Evolutionary conservation across 305 asterid genomes (phyloP).

Genomic region (Withania somnifera): DNA sequence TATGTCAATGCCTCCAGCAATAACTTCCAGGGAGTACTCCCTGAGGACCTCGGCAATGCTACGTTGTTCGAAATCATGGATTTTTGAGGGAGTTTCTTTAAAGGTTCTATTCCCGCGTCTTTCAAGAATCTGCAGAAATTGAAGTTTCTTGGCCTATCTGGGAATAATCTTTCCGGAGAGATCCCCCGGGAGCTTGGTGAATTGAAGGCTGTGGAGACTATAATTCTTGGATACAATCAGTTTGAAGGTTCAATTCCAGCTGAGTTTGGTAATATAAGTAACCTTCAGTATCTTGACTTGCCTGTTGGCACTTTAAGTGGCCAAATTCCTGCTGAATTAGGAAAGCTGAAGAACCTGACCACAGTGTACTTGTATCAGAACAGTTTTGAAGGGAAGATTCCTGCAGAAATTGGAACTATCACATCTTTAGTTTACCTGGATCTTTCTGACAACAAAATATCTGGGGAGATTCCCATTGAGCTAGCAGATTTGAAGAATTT

Average conservation of each 20-base stretch:
- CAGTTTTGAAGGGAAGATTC: conserved; percentile 44
- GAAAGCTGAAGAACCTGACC: conserved; percentile 36
- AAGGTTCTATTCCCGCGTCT: conserved; percentile 49
- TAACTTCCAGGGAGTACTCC: conserved; percentile 50
- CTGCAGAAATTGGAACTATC: conserved; percentile 43
- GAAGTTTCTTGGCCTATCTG: conserved; percentile 67
- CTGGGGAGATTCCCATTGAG: conserved; percentile 54
- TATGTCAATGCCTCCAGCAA: conserved; percentile 63
- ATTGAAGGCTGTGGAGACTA: conserved; percentile 39
- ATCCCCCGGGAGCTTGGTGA: conserved; percentile 53
- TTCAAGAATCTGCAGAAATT: conserved; percentile 42
- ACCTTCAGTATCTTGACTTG: conserved; percentile 54
- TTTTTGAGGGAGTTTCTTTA: conserved; percentile 61
- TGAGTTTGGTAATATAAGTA: conserved; percentile 49
- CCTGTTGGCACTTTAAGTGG: conserved; percentile 60
- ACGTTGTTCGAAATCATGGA: conserved; percentile 43
- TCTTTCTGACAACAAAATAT: conserved; percentile 46
- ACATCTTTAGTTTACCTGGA: conserved; percentile 43
- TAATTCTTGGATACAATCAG: conserved; percentile 57
- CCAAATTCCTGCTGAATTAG: conserved; percentile 46
- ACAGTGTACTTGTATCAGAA: conserved; percentile 54
- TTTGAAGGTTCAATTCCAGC: conserved; percentile 55
- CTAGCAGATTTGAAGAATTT: conserved; percentile 39
- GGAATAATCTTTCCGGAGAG: conserved; percentile 59
- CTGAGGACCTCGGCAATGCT: conserved; percentile 45